Base-by-base conservation (phyloP, 371 early-diverging fungal genomes). In the Capniomyces stellatus region DNA sequence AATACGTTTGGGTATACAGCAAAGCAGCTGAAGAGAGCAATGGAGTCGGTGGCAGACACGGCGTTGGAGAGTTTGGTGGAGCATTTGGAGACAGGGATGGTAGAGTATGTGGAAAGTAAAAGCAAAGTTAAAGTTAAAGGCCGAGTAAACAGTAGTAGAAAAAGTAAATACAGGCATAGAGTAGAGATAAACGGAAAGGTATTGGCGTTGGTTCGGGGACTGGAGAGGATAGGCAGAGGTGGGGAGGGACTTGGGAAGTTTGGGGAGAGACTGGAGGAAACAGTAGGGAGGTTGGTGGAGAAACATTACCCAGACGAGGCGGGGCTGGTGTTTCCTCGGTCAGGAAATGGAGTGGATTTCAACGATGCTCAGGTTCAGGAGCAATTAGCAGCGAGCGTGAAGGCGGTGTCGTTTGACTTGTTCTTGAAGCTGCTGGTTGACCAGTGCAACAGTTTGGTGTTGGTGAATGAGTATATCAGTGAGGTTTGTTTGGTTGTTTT, bases 201-300 rank as follows among this genome's bases (percentile, higher is more conserved):
- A 48, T 59, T 64, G 21, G 85, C 89, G 1, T 63, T 87, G 43
- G 64, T 86, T 0, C 66, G 76, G 29, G 92, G 91, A 0, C 58
- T 94, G 30, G 60, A 89, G 29, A 66, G 84, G 4, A 81, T 87
- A 10, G 79, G 83, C 27, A 70, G 76, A 48, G 63, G 88, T 1
- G 68, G 63, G 12, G 49, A 61, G 1, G 80, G 87, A 2, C 57
- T 94, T 28, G 82, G 82, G 56, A 59, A 64, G 0, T 90, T 83
- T 58, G 72, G 80, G 19, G 88, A 88, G 3, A 61, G 71, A 24
- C 61, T 92, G 6, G 60, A 82, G 58, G 64, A 75, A 2, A 87
- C 88, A 55, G 68, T 89, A 24, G 87, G 84, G 29, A 72, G 71
- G 6, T 64, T 84, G 31, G 74, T 87, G 24, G 82, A 87, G 50